Evolutionary conservation across 2,329 filamentous ascomycete genomes (phyloP), one percentile per base, ranked within the genome.

Genomic region (Penicillium sp.): DNA sequence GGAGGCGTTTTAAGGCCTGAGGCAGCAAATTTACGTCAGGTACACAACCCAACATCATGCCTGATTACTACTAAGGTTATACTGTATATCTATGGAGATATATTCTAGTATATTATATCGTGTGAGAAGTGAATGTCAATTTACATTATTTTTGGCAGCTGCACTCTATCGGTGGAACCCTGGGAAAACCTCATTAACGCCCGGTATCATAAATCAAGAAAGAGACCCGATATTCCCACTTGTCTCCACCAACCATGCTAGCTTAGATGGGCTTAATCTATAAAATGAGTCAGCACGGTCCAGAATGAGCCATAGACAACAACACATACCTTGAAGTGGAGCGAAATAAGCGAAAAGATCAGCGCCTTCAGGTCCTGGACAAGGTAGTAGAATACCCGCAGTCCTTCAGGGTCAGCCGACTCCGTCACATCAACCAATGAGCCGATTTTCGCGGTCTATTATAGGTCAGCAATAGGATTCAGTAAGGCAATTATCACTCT

Each of bases 381-480:
- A 8, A 99, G 87, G 72, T 99, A 99, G 81, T 99, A 99, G 77
- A 99, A 99, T 3, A 99, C 95, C 49, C 95, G 87, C 13, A 99
- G 84, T 29, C 95, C 95, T 77, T 99, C 95, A 1, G 95, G 95
- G 71, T 99, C 95, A 51, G 91, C 89, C 3, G 93, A 97, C 72
- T 98, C 95, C 50, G 92, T 96, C 58, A 99, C 95, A 72, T 99
- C 95, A 65, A 96, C 93, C 50, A 99, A 81, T 9, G 95, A 98
- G 59, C 95, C 95, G 65, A 99, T 98, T 79, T 99, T 99, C 35
- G 95, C 95, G 29, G 95, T 99, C 93, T 97, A 21, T 22, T 9
- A 22, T 14, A 16, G 26, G 16, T 49, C 48, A 35, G 24, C 52
- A 54, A 59, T 39, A 26, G 42, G 39, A 7, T 35, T 11, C 27